Conservation (phyloP, 768 basidiomycete genomes). For the Russula vinacea region DNA sequence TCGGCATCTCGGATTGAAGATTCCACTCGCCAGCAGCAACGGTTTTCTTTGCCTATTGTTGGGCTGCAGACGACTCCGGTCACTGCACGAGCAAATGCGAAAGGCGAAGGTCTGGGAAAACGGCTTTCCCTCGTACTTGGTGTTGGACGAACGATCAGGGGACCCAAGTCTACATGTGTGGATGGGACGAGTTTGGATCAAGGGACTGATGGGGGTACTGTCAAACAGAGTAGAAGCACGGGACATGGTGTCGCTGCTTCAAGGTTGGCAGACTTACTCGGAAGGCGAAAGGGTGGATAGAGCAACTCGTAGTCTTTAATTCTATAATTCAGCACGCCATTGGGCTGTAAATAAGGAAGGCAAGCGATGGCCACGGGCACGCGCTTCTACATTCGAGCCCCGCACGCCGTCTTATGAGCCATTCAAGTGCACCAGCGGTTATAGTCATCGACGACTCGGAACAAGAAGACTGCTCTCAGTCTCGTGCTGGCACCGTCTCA, state of each 20-base stretch:
- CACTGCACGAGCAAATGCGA: constrained; percentile 49
- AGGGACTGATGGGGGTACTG: constrained; percentile 26
- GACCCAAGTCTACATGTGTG: constrained; percentile 4
- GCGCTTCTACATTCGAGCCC: no score
- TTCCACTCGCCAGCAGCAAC: constrained; percentile 58
- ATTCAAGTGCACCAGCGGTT: neutral
- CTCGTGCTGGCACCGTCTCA: neutral
- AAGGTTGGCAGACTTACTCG: constrained; percentile 54
- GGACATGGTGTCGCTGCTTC: constrained; percentile 49
- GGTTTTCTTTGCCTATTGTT: constrained; percentile 75
- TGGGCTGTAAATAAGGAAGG: no score
- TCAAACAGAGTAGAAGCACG: constrained; percentile 27
- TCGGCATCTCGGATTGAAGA: constrained; percentile 47
- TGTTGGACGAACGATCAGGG: constrained; percentile 31
- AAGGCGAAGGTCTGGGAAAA: constrained; percentile 41
- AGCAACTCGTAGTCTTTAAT: no score
- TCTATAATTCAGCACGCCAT: neutral
- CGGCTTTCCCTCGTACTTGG: constrained; percentile 63
- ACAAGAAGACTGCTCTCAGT: neutral
- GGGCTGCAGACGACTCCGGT: constrained; percentile 72
- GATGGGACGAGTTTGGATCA: constrained; percentile 10
- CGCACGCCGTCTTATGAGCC: neutral
- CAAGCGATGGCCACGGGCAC: no score
- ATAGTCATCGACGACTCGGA: constrained; percentile 16
- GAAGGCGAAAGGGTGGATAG: constrained; percentile 32